Conservation (phyloP, 371 early-diverging fungal genomes). For the Mucor saturninus region DNA sequence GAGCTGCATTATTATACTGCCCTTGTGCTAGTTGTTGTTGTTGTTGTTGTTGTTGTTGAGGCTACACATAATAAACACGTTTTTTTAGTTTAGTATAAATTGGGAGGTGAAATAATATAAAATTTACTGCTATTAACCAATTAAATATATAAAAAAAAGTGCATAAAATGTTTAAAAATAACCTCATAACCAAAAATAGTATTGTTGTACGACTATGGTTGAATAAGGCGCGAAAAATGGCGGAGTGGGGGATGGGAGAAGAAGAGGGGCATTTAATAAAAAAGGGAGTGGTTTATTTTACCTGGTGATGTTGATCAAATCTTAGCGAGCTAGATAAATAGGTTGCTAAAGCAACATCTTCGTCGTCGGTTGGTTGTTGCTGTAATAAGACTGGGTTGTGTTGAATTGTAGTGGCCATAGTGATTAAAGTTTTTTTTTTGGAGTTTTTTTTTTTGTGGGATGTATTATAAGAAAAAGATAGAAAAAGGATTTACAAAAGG, state of each 20-base stretch:
- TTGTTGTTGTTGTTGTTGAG: conserved; percentile 7
- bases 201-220: conserved; percentile 21
- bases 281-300: conserved; percentile 12
- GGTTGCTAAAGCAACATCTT: conserved; percentile 33
- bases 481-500: conserved; percentile 15
- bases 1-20: not conserved
- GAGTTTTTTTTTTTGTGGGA: conserved; percentile 2
- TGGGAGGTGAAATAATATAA: not conserved
- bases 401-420: conserved; percentile 25
- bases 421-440: conserved; percentile 4
- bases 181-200: conserved; percentile 29
- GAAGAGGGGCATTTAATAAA: conserved; percentile 12
- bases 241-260: not conserved
- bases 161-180: conserved; percentile 35
- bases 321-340: conserved; percentile 25
- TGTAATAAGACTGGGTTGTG: conserved; percentile 22
- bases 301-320: conserved; percentile 26
- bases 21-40: conserved; percentile 7
- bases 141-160: conserved; percentile 19
- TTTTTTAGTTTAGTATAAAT: conserved; percentile 13
- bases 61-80: conserved; percentile 19
- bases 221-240: conserved; percentile 20
- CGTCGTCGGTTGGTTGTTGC: conserved; percentile 23
- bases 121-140: conserved; percentile 10
- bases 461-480: conserved; percentile 3